These are phyloP conservation scores for Solanum virginianum DNA, from an alignment of 257 asterid species.

Conservation along the genomic window DNA sequence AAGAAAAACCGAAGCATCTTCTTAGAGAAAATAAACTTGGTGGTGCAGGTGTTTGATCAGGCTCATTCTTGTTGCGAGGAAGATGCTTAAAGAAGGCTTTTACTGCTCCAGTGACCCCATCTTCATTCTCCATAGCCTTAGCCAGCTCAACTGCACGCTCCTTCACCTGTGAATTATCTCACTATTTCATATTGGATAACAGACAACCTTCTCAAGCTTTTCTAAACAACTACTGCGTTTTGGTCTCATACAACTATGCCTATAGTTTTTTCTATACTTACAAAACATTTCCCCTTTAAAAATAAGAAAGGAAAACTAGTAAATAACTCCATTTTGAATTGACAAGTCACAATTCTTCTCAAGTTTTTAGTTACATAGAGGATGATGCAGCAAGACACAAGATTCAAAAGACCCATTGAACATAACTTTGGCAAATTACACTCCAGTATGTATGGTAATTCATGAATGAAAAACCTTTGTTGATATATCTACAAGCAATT, in stretches of 20 bases:
- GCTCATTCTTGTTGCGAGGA: conserved; percentile 41
- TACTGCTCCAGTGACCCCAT: conserved; percentile 90
- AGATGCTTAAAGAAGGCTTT: conserved; percentile 83
- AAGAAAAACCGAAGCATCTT: conserved; percentile 79
- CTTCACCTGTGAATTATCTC: conserved; percentile 54
- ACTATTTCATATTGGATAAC: background rate
- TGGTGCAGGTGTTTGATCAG: conserved; percentile 30
- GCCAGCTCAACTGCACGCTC: conserved; percentile 77
- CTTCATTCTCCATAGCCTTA: conserved; percentile 89
- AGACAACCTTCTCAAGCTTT: background rate
- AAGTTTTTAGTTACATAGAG: background rate
- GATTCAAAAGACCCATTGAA: background rate
- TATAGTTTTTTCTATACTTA: background rate
- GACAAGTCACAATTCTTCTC: background rate
- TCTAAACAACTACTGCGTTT: background rate
- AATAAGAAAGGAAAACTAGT: background rate
- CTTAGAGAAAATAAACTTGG: conserved; percentile 45
- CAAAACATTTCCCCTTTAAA: background rate
- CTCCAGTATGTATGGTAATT: background rate
- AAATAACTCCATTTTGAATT: background rate
- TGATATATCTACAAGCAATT: background rate
- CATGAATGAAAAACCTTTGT: background rate
- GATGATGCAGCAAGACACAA: background rate
- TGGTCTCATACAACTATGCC: background rate
- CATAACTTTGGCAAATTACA: background rate